These are phyloP conservation scores for Cicer bijugum DNA, from an alignment of 306 rosid species.

Conservation along the genomic window DNA sequence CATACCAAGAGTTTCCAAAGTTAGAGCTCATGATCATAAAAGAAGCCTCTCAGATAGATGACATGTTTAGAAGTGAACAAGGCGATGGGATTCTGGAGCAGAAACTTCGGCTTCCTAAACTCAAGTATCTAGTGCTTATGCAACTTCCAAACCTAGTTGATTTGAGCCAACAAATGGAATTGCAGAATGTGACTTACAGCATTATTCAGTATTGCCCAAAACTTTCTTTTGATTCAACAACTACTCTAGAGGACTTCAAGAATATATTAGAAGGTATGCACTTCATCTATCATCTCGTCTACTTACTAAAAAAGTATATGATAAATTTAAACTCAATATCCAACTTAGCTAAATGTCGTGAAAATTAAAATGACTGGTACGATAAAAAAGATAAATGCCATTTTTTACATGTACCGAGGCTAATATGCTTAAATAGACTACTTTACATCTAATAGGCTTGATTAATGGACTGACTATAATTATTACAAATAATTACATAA, in stretches of 20 bases:
- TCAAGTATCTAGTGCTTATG: constrained; percentile 14
- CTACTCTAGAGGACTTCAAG: constrained; percentile 11
- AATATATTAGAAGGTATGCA: not conserved
- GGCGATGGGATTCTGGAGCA: not conserved
- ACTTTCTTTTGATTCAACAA: not conserved
- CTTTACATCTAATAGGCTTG: too few relatives aligned
- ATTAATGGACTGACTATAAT: too few relatives aligned
- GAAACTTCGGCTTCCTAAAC: constrained; percentile 14
- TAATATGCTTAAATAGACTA: too few relatives aligned
- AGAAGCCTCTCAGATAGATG: constrained; percentile 9
- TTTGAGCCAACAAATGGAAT: constrained; percentile 9
- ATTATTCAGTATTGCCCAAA: not conserved
- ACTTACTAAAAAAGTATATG: too few relatives aligned
- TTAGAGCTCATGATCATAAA: constrained; percentile 15
- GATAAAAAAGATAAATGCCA: too few relatives aligned
- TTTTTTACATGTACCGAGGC: too few relatives aligned
- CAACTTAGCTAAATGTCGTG: too few relatives aligned
- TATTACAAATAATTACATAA: too few relatives aligned
- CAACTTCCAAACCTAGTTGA: constrained; percentile 1
- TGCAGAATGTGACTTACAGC: constrained; percentile 1
- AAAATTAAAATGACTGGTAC: too few relatives aligned
- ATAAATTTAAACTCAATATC: too few relatives aligned
- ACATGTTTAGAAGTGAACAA: not conserved
- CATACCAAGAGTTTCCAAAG: constrained; percentile 14
- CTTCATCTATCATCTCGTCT: not conserved